These are phyloP conservation scores for Talaromyces albobiverticillius DNA, from an alignment of 2,329 filamentous ascomycete species.

Conservation along the genomic window DNA sequence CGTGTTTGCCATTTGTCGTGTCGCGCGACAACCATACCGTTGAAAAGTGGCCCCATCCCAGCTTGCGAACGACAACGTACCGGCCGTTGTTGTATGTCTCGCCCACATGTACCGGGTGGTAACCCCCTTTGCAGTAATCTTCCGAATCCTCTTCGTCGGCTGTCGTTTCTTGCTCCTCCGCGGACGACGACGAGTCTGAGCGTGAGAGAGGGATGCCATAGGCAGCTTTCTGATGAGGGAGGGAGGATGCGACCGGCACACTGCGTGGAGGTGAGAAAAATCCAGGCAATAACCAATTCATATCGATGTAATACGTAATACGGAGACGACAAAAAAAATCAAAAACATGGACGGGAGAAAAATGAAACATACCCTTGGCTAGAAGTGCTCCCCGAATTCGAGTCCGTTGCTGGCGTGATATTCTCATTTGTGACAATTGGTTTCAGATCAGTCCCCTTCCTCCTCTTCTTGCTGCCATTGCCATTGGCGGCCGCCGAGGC, in stretches of 20 bases:
- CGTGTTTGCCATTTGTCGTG: conserved; percentile 85
- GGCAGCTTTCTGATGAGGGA: conserved; percentile 42
- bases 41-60: conserved; percentile 99
- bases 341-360: not conserved
- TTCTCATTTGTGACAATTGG: conserved; percentile 65
- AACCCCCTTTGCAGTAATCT: conserved; percentile 98
- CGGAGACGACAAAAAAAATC: conserved; percentile 13
- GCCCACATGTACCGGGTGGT: conserved; percentile 90
- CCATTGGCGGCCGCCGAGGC: conserved; percentile 49
- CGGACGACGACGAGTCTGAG: conserved; percentile 73
- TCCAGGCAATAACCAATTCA: too few species aligned
- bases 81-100: conserved; percentile 97
- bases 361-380: conserved; percentile 39
- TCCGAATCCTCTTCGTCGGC: conserved; percentile 98
- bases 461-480: conserved; percentile 62
- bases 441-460: conserved; percentile 63
- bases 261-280: conserved; percentile 15
- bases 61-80: conserved; percentile 93
- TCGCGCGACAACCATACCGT: conserved; percentile 86
- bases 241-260: conserved; percentile 33
- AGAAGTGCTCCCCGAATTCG: conserved; percentile 40
- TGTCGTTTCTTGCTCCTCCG: conserved; percentile 84
- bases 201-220: conserved; percentile 61
- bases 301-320: not conserved
- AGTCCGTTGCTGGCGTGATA: conserved; percentile 42